Evolutionary conservation across 2,329 filamentous ascomycete species (phyloP), one percentile per base, ranked within the genome.

Genomic region (Trichophyton mentagrophytes): DNA sequence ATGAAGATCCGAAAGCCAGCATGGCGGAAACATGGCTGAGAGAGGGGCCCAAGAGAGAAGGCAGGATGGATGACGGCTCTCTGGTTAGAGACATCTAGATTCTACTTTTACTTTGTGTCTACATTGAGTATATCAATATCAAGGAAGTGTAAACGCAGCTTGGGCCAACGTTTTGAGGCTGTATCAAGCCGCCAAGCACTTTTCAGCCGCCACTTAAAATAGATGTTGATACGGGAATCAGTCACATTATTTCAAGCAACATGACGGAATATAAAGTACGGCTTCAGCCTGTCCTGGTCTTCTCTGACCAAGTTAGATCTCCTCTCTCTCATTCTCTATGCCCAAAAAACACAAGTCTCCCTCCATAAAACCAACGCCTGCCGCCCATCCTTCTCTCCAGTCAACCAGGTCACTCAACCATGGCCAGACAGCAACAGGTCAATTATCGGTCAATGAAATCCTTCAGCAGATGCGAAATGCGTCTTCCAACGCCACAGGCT

Each of bases 21-120:
- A 74, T 91, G 30, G 89, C 88, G 0, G 88, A 92, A 73, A 96
- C 90, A 1, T 97, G 89, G 86, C 77, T 81, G 40, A 73, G 75
- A 64, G 83, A 83, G 68, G 82, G 82, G 0, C 71, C 71, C 0
- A 77, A 77, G 63, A 70, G 73, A 38, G 80, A 82, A 65, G 83
- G 83, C 2, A 78, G 76, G 65, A 84, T 82, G 77, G 75, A 80
- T 56, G 84, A 86, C 69, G 82, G 80, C 27, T 85, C 81, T 61
- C 81, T 79, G 72, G 79, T 84, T 51, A 80, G 79, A 66, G 82
- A 85, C 69, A 74, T 76, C 40, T 84, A 68, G 74, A 9, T 33
- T n/a, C 49, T 57, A 56, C 30, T 11, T 60, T 27, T 53, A 17
- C n/a, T 55, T 60, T 27, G 13, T 33, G 8, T 61, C 3, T n/a